A percentile compares a stretch with the other conserved stretches of the same genome.
These are phyloP conservation scores for Fusarium avenaceum DNA, from an alignment of 2,329 filamentous ascomycete species.

Conservation along the genomic window DNA sequence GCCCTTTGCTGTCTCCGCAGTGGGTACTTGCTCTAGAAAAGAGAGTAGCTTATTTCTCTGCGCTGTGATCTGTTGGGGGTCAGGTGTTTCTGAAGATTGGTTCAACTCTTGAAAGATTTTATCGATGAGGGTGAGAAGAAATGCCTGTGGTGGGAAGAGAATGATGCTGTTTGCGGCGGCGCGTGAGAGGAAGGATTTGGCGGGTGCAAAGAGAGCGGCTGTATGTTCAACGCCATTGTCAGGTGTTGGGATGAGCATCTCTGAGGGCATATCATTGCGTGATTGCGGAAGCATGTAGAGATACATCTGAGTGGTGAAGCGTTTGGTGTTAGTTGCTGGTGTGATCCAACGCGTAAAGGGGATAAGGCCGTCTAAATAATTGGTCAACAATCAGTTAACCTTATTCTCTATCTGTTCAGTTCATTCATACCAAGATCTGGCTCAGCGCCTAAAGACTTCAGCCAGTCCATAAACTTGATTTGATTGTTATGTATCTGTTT, in stretches of 20 bases:
- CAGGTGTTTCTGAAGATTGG: conserved; percentile 45
- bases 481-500: conserved; percentile 76
- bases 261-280: conserved; percentile 52
- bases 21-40: conserved; percentile 64
- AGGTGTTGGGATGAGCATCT: conserved; percentile 75
- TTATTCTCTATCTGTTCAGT: too few relatives aligned
- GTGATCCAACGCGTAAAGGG: conserved; percentile 96
- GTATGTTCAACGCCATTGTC: conserved; percentile 78
- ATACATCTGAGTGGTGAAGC: conserved; percentile 98
- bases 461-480: conserved; percentile 76
- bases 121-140: conserved; percentile 73
- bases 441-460: conserved; percentile 66
- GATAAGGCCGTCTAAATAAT: conserved; percentile 70
- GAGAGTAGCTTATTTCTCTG: conserved; percentile 67
- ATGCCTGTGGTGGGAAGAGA: conserved; percentile 91
- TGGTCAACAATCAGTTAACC: conserved; percentile 14
- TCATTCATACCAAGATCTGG: conserved; percentile 72
- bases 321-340: conserved; percentile 75
- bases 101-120: conserved; percentile 62
- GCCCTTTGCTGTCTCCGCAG: conserved; percentile 57
- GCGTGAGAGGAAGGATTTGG: conserved; percentile 75
- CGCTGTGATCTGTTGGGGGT: conserved; percentile 55
- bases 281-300: conserved; percentile 82
- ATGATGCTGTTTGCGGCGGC: conserved; percentile 77
- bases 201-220: conserved; percentile 81